Base-by-base conservation (phyloP, 1,284 basidiomycete genomes). In the Melanopsichium pennsylvanicum region DNA sequence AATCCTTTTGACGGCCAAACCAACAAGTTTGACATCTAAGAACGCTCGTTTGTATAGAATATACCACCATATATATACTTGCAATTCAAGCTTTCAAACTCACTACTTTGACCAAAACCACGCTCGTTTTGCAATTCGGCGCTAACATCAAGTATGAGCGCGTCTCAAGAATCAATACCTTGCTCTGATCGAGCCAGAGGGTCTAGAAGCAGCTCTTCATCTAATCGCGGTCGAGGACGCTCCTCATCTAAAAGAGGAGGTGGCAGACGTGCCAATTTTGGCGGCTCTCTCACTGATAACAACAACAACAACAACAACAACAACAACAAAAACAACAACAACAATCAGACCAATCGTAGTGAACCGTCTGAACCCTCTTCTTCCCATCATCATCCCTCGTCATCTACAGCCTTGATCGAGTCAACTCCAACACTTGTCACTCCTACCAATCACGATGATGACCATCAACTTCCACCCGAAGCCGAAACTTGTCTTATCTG, bases 401-500 rank as follows among this genome's bases (percentile, higher is more conserved):
- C n/a, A 5, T 22, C 56, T n/a, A 16, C 34, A 9, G 37, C 18
- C 6, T 36, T 26, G n/a, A n/a, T n/a, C n/a, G n/a, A n/a, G n/a
- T n/a, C n/a, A n/a, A n/a, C n/a, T n/a, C n/a, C n/a, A n/a, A n/a
- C n/a, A n/a, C n/a, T n/a, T 18, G 18, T 26, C 22, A 21, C 33
- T 40, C 11, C 23, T 23, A 23, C 44, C 15, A 21, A 2, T 10
- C 34, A 3, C 33, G 23, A 23, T 26, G 38, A 59, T 13, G 45
- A 50, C 76, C 78, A 83, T 39, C 72, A 85, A 13, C 56, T 63
- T 3, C 66, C 62, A 19, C 66, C 55, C 18, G 74, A 73, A 23
- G 70, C 29, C n/a, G 80, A 81, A 29, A 81, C 89, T 4, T 98
- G 96, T 83, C 95, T 89, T 85, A 97, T 98, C 81, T 98, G 95